Base-by-base conservation (phyloP, 2,329 filamentous ascomycete genomes). In the Pseudocercospora musae region DNA sequence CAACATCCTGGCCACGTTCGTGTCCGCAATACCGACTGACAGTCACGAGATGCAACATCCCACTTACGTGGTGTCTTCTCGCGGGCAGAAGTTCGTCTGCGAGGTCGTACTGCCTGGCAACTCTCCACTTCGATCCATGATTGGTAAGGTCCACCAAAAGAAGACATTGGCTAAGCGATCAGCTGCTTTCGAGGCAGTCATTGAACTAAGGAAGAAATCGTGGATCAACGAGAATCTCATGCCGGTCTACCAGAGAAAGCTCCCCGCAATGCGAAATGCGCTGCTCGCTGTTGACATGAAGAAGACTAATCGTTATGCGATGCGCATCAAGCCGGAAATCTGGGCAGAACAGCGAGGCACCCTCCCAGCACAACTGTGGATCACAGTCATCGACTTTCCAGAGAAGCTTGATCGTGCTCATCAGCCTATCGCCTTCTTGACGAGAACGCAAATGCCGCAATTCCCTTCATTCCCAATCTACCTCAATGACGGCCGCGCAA, bases 211-310 rank as follows among this genome's bases (percentile, higher is more conserved):
- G 53, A 81, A 85, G 62, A 82, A 84, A 58, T 84, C 84, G 1
- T 86, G 89, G 63, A 80, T 99, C 4, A 86, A 97, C 71, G 83
- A 87, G 0, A 80, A 92, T 72, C 81, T 98, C 2, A 84, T 91
- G 59, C 91, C 95, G 0, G 85, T 84, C 0, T 90, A 91, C 63
- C 81, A 82, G 20, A 94, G 89, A 72, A 81, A 83, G 42, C 80
- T 95, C 0, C 93, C 92, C 3, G 82, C 80, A 0, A 94, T 96
- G 89, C 84, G 91, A n/a, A 97, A 97, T 74, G 92, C 93, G 2
- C 84, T 87, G 0, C 78, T 97, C 4, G 92, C 93, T 0, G 82
- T 97, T n/a, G 89, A 86, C 66, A 87, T 87, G 23, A 93, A 92
- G 72, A 92, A 90, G 72, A 87, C 84, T 53, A 84, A 85, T 0